Evolutionary conservation across 2,329 filamentous ascomycete species (phyloP), one percentile per base, ranked within the genome.

Genomic region (Chaetomium olivaceum): DNA sequence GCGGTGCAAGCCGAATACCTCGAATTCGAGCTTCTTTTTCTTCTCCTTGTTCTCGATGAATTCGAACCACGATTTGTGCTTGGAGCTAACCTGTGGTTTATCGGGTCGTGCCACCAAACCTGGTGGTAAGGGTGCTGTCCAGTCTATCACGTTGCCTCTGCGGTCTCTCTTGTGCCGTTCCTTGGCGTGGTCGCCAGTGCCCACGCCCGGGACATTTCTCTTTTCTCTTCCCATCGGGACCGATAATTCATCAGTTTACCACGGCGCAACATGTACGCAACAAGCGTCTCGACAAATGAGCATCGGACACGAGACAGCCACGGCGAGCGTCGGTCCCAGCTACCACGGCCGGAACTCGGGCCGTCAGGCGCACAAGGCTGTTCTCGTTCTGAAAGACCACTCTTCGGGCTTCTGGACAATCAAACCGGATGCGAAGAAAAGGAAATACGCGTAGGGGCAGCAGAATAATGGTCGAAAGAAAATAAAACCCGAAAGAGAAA

Each of bases 1-100:
- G 16, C 39, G 56, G 23, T 56, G 50, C 29, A 50, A 55, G 31
- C 51, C 55, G 58, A 11, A 62, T 73, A 88, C 87, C 84, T 87
- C 71, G 68, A 83, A 83, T 73, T 89, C 86, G 59, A 89, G 80
- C 72, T 86, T 89, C 77, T 86, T 85, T 75, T 87, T 89, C 74
- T 84, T 86, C 69, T 89, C 83, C 65, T 82, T 82, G 72, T 89
- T 89, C 71, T 89, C 84, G 66, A 88, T 83, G 67, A 88, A 81
- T 75, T 89, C 87, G 71, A 87, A 87, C 72, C 87, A 88, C 16
- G 84, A 82, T 70, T 85, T 82, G 74, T 89, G 85, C 72, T 87
- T 87, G 52, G 81, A 76, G 67, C 81, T 84, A 43, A 81, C 77
- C 58, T 67, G 68, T 16, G 73, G 75, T 46, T 67, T 69, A 52